Evolutionary conservation across 2,329 filamentous ascomycete genomes (phyloP).

Genomic region (Truncatella angustata): DNA sequence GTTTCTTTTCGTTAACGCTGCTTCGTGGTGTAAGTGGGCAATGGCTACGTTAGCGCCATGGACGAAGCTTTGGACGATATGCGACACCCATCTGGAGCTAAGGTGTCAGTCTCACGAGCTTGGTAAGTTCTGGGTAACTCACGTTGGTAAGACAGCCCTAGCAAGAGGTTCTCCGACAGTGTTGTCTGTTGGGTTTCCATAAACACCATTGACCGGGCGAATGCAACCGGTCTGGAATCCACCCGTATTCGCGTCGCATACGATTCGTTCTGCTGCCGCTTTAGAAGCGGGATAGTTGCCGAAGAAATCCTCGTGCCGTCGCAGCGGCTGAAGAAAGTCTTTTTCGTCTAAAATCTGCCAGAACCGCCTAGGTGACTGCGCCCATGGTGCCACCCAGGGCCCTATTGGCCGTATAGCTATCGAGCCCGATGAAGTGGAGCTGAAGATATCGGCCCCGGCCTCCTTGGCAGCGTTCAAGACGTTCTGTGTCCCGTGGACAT

Average conservation of each 20-base stretch:
- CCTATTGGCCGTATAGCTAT: conserved; percentile 35
- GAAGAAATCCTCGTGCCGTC: conserved; percentile 38
- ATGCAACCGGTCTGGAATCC: conserved; percentile 52
- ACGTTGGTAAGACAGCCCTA: conserved; percentile 38
- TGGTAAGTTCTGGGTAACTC: conserved; percentile 23
- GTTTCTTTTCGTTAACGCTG: conserved; percentile 26
- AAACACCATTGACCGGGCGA: conserved; percentile 52
- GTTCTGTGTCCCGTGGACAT: conserved; percentile 44
- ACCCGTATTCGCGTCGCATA: conserved; percentile 30
- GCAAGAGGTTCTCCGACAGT: conserved; percentile 41
- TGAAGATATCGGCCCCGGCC: conserved; percentile 41
- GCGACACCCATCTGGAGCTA: conserved; percentile 32
- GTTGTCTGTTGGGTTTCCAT: conserved; percentile 36
- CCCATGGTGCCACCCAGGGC: conserved; percentile 37
- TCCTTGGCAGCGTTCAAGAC: conserved; percentile 40
- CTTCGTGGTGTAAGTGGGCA: conserved; percentile 40
- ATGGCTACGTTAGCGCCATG: conserved; percentile 41
- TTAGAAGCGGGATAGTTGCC: conserved; percentile 47
- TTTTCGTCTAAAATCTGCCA: conserved; percentile 42
- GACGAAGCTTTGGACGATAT: conserved; percentile 39
- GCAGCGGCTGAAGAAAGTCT: conserved; percentile 34
- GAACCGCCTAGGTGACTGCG: conserved; percentile 33
- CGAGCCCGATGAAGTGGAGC: conserved; percentile 47
- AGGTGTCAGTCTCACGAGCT: conserved; percentile 3
- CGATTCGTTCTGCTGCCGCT: conserved; percentile 40